Evolutionary conservation across 2,329 filamentous ascomycete species (phyloP).

Genomic region (Xylaria sp.): DNA sequence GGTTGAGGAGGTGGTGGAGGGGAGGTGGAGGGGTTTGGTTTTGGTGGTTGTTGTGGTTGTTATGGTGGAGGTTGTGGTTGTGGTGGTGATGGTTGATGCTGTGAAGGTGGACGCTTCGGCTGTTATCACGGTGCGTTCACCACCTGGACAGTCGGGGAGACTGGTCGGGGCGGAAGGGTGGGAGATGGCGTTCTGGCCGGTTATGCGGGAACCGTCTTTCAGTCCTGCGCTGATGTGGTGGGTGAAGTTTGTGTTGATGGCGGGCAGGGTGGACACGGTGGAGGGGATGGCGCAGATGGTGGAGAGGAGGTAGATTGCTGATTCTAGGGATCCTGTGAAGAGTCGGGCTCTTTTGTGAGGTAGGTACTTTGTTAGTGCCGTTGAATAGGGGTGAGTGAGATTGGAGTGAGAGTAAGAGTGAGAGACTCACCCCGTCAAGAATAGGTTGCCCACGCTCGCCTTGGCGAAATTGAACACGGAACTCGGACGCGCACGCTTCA

Average conservation of each 20-base stretch:
- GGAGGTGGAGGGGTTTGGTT: not conserved
- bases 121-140: constrained; percentile 11
- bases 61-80: not conserved
- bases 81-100: not conserved
- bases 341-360: constrained; percentile 59
- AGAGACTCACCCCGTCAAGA: constrained; percentile 59
- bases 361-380: no score
- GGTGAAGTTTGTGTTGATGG: constrained; percentile 91
- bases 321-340: constrained; percentile 89
- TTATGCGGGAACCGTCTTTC: constrained; percentile 69
- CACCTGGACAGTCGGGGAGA: constrained; percentile 31
- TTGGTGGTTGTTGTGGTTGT: not conserved
- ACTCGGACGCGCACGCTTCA: constrained; percentile 67
- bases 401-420: no score
- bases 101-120: constrained; percentile 1
- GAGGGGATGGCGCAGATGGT: constrained; percentile 80
- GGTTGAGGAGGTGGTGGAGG: no score
- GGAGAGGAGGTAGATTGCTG: constrained; percentile 82
- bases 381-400: no score
- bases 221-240: constrained; percentile 88
- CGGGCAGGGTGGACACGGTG: constrained; percentile 73
- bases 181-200: constrained; percentile 88
- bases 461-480: constrained; percentile 73
- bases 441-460: constrained; percentile 73
- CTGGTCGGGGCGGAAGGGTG: constrained; percentile 68